A percentile compares a stretch with the other conserved stretches of the same genome.
These are phyloP conservation scores for Endoconidiophora polonica DNA, from an alignment of 2,329 filamentous ascomycete genomes.

Conservation along the genomic window DNA sequence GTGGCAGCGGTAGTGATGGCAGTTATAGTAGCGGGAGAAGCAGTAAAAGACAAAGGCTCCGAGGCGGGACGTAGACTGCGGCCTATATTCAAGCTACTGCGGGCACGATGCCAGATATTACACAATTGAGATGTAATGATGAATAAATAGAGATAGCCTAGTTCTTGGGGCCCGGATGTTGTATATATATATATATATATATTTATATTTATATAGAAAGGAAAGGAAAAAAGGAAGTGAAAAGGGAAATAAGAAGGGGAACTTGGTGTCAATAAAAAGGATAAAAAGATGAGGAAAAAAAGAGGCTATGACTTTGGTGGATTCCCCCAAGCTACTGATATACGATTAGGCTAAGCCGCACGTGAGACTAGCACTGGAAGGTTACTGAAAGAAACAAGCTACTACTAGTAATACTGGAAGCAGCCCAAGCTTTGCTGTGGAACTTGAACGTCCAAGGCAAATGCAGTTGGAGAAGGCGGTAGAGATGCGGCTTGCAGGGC, in stretches of 20 bases:
- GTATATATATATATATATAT: constrained; percentile 11
- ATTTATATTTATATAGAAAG: background rate
- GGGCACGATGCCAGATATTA: constrained; percentile 9
- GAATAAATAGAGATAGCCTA: constrained; percentile 5
- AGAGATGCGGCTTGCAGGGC: too few species aligned
- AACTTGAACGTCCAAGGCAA: too few species aligned
- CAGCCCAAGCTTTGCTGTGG: too few species aligned
- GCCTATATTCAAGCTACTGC: constrained; percentile 1
- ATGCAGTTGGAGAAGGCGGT: too few species aligned
- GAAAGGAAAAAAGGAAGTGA: constrained; percentile 2
- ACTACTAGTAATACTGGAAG: too few species aligned
- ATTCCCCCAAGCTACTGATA: background rate
- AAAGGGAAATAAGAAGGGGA: constrained; percentile 4
- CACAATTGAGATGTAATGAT: constrained; percentile 4
- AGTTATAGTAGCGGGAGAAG: constrained; percentile 2
- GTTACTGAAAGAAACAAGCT: background rate
- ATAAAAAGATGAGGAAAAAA: background rate
- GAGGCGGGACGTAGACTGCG: constrained; percentile 6
- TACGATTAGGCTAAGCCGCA: constrained; percentile 1
- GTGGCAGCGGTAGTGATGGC: background rate
- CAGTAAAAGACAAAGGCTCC: background rate
- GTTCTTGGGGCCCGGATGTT: background rate
- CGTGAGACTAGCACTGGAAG: background rate
- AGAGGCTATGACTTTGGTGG: background rate
- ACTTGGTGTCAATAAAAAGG: background rate